Base-by-base conservation (phyloP, 2,329 filamentous ascomycete species). In the Pleoardoris graminearum region DNA sequence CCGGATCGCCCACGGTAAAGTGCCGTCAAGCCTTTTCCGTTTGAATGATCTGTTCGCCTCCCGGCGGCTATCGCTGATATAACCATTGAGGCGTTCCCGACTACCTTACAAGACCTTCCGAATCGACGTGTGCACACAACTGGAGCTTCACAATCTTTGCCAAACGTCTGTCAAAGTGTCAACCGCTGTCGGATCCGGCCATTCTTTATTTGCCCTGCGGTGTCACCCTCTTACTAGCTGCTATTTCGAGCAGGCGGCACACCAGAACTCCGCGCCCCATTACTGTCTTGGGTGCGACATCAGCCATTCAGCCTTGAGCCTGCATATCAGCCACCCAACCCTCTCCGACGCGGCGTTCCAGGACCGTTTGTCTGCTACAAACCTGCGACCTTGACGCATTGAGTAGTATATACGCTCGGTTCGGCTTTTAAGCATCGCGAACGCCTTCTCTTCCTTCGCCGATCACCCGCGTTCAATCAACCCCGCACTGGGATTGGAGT, bases 1-100 rank as follows among this genome's bases (percentile, higher is more conserved):
- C 71, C 71, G 69, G 71, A 70, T 70, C 69, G 59, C 64, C 69
- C 55, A 62, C 60, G 64, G 63, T 67, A 70, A 63, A 70, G 69
- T 71, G 64, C 69, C 65, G 63, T 71, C 67, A 71, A 71, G 67
- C 69, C 68, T 71, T 66, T 58, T 55, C 54, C 58, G 62, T 70
- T 66, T 69, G 68, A 71, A 70, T 67, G 66, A 70, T 71, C 70
- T 71, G 61, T 68, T 58, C 65, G 59, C 62, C 64, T 67, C 61
- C 64, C 68, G 69, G 54, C 60, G 55, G 65, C 63, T 62, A 66
- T 67, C 63, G 67, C 68, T 70, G 67, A 71, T 69, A 70, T 70
- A 69, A 63, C 68, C 67, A 63, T 63, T 60, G 60, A 61, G 61
- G 53, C 60, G 68, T 68, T 68, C 62, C 68, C 69, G 65, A 63